Percentiles rank a stretch among this genome's conserved stretches.
Evolutionary conservation across 176 grass and related monocot species (phyloP).

Genomic region (Canna indica): DNA sequence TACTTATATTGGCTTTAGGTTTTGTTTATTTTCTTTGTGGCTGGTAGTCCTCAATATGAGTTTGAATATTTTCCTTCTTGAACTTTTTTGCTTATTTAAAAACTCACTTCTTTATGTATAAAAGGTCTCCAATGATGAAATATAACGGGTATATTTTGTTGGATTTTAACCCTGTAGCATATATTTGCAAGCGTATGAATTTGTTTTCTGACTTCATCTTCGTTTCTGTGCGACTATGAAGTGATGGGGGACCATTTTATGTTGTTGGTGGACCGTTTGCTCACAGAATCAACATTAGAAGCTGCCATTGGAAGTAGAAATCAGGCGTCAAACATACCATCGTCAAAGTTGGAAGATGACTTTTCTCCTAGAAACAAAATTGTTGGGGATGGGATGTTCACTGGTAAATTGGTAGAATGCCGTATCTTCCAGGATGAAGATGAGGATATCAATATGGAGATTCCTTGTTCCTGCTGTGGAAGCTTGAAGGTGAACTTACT

Average conservation of each 20-base stretch:
- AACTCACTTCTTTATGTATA: background rate
- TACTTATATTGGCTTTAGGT: background rate
- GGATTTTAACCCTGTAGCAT: background rate
- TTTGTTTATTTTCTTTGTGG: background rate
- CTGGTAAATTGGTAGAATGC: conserved; percentile 62
- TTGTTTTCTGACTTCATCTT: background rate
- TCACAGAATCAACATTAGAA: conserved; percentile 87
- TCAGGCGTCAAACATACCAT: conserved; percentile 21
- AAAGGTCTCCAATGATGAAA: background rate
- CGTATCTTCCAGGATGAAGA: conserved; percentile 97
- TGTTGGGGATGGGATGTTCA: conserved; percentile 10
- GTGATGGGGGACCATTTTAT: conserved; percentile 87
- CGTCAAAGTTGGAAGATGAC: background rate
- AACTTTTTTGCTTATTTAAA: background rate
- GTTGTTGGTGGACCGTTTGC: conserved; percentile 77
- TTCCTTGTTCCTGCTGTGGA: conserved; percentile 78
- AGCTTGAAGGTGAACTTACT: conserved; percentile 64
- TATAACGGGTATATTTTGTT: background rate
- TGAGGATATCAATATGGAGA: conserved; percentile 69
- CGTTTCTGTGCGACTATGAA: conserved; percentile 4
- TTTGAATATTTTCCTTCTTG: background rate
- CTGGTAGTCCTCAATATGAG: background rate
- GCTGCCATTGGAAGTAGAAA: conserved; percentile 48
- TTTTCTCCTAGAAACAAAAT: conserved; percentile 14
- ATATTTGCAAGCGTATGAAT: no score